Conservation (phyloP, 306 rosid species). For the Rubus idaeus region DNA sequence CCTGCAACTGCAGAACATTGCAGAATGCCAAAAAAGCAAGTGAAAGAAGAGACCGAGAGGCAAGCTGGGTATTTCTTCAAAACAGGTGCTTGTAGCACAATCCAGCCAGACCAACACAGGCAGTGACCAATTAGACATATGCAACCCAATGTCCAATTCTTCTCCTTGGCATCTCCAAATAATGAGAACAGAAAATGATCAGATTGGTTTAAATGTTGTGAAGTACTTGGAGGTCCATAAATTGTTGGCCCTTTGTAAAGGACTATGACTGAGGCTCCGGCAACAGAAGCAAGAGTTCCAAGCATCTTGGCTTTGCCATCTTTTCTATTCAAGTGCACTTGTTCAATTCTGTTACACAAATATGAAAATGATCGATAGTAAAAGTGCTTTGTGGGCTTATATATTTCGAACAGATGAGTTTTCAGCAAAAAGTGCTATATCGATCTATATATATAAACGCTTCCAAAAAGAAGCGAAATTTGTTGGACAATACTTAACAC, state of each 20-base stretch:
- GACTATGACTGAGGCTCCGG: not conserved
- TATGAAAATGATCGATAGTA: not conserved
- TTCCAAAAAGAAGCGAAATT: not conserved
- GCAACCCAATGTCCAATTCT: not conserved
- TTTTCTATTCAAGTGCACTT: slow-evolving; percentile 1
- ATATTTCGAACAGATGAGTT: too few relatives aligned
- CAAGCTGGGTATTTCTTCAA: slow-evolving; percentile 1
- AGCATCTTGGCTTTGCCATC: not conserved
- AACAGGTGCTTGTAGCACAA: not conserved
- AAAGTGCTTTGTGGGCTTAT: too few relatives aligned
- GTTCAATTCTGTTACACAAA: not conserved
- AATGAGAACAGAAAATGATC: not conserved
- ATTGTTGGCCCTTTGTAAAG: not conserved
- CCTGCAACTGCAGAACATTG: not conserved
- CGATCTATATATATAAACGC: too few relatives aligned
- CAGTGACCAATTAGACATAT: not conserved
- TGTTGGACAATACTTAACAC: not conserved
- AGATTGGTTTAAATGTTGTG: not conserved
- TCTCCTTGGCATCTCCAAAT: not conserved
- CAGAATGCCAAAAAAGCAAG: not conserved
- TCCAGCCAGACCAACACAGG: slow-evolving; percentile 4
- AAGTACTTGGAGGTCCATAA: not conserved
- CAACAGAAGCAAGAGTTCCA: slow-evolving; percentile 4
- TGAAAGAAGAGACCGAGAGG: not conserved
- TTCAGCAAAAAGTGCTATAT: too few relatives aligned